Evolutionary conservation across 805 yeast genomes (phyloP), one percentile per base, ranked within the genome.

Genomic region (Blastobotrys muscicola): DNA sequence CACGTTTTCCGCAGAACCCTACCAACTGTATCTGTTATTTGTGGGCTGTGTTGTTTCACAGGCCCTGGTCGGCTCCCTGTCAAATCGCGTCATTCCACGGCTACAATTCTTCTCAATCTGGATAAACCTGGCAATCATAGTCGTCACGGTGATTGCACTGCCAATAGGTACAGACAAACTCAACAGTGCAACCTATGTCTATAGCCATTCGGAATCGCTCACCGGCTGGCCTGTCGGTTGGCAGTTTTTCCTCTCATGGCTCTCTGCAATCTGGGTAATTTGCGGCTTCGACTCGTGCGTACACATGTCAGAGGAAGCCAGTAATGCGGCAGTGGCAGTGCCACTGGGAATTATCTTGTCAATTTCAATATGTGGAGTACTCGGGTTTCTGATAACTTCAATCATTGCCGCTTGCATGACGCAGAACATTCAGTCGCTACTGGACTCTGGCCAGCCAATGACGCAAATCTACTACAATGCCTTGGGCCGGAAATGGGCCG

Each of bases 251-350:
- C 60, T 69, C 44, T 59, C 78, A 51, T 74, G 78, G 71, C 71
- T 78, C 75, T 79, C 85, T 0, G 78, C 80, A 1, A 72, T 80
- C 46, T 82, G 89, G 87, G 78, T 84, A n/a, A 79, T 80, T 57
- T 82, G 84, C 16, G 78, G 82, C 0, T 80, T 79, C 57, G 86
- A 81, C 57, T 74, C 82, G 6, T 76, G 81, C 54, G 77, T 80
- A 39, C 85, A 81, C 64, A 76, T 78, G 75, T 69, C 81, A 16
- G 87, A 81, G 58, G 86, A 81, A 59, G 82, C 82, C 15, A 66
- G 66, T 42, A 73, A 78, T 54, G 81, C 86, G 16, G 66, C 76
- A 3, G 67, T 66, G 41, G 76, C 83, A 9, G 80, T 79, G 4
- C 85, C 87, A 4, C 61, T 74, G 37, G 86, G 85, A 36, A 80